phyloP scores from a whole-genome alignment of 2,329 filamentous ascomycete species.

The Thielaviopsis musarum region DNA sequence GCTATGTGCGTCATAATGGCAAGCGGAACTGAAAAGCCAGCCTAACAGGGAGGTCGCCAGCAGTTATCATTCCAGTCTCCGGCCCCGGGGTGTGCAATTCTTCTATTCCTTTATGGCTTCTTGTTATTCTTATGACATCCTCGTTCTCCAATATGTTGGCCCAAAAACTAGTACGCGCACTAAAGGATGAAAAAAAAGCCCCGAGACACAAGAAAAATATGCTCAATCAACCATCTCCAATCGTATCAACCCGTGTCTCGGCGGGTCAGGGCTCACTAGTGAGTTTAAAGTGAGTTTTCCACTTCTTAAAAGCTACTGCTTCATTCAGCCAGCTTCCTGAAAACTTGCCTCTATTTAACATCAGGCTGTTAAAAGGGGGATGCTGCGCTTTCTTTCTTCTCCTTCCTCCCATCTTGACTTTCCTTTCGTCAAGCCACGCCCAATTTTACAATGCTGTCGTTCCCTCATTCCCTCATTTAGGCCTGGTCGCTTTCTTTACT shows the following conservation, averaged over 20 bases:
- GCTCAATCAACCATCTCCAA: not conserved
- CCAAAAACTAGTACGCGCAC: not conserved
- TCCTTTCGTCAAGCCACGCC: too few relatives aligned
- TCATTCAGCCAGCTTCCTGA: not conserved
- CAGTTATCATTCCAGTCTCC: not conserved
- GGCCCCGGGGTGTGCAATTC: too few relatives aligned
- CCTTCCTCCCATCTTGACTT: too few relatives aligned
- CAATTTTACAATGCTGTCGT: not conserved
- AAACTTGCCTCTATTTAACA: not conserved
- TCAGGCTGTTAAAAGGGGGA: not conserved
- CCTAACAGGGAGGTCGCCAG: not conserved
- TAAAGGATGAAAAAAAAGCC: not conserved
- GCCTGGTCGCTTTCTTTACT: not conserved
- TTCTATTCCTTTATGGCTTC: not conserved
- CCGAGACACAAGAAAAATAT: not conserved
- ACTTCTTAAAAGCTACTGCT: not conserved
- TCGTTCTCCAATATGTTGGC: not conserved
- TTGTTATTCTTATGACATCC: not conserved
- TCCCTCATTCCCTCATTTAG: not conserved
- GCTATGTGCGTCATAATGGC: not conserved
- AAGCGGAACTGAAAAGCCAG: not conserved
- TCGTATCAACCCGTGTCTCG: not conserved
- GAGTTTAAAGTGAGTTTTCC: not conserved
- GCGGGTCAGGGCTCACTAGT: not conserved
- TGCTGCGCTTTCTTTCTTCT: not conserved